Percentiles rank a stretch among this genome's conserved stretches.
Evolutionary conservation across 495 filamentous ascomycete genomes (phyloP).

Genomic region (Terfezia claveryi): DNA sequence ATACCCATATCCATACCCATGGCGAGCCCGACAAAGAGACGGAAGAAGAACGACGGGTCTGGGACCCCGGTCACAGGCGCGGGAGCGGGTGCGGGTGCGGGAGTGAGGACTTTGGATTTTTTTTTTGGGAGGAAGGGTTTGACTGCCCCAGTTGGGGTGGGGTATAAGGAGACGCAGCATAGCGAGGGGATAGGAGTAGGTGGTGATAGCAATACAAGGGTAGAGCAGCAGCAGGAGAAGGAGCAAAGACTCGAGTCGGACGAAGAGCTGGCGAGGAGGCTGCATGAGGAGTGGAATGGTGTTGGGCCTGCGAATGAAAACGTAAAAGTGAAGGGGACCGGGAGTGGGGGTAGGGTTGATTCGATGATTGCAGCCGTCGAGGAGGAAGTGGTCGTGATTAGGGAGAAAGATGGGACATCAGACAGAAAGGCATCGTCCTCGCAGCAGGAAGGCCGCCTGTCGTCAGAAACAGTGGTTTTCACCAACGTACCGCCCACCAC

Average conservation of each 20-base stretch:
- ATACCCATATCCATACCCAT: background rate
- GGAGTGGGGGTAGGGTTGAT: background rate
- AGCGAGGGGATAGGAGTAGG: background rate
- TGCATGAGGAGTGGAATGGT: background rate
- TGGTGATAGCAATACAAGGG: background rate
- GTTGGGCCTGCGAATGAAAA: background rate
- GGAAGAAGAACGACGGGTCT: background rate
- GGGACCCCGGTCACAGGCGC: background rate
- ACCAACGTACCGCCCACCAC: background rate
- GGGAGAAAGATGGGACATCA: background rate
- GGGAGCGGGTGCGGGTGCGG: background rate
- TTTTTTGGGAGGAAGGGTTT: background rate
- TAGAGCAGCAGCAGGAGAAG: background rate
- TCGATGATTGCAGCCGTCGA: background rate
- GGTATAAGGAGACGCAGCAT: background rate
- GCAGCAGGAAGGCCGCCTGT: background rate
- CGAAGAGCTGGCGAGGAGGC: background rate
- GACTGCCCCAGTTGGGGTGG: background rate
- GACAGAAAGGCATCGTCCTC: background rate
- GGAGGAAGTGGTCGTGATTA: background rate
- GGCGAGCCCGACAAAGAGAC: background rate
- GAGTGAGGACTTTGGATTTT: background rate
- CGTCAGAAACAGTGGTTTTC: background rate
- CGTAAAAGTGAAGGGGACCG: background rate
- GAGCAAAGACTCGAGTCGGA: background rate